Evolutionary conservation across 495 filamentous ascomycete species (phyloP).

Genomic region (Penicillium taxi): DNA sequence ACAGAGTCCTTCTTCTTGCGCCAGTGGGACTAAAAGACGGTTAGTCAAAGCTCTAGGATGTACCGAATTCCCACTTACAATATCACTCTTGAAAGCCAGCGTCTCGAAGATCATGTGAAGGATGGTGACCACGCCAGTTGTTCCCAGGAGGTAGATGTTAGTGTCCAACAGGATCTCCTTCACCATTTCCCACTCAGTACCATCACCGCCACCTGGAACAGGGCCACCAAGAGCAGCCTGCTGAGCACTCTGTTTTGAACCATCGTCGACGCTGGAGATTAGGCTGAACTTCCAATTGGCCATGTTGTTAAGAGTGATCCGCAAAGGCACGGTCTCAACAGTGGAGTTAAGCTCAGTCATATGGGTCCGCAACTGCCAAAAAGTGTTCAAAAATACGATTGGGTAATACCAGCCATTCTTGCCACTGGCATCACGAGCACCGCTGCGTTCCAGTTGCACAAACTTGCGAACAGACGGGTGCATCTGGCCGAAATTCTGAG

Average conservation of each 20-base stretch:
- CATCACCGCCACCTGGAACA: slow-evolving; percentile 60
- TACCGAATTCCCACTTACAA: slow-evolving; percentile 40
- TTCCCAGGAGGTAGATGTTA: slow-evolving; percentile 80
- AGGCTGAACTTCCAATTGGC: slow-evolving; percentile 87
- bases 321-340: slow-evolving; percentile 71
- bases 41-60: slow-evolving; percentile 2
- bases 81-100: slow-evolving; percentile 94
- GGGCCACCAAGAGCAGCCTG: slow-evolving; percentile 59
- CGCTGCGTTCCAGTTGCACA: slow-evolving; percentile 64
- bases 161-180: slow-evolving; percentile 92
- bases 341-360: slow-evolving; percentile 94
- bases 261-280: slow-evolving; percentile 76
- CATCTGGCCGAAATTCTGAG: slow-evolving; percentile 53
- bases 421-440: slow-evolving; percentile 68
- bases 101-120: slow-evolving; percentile 93
- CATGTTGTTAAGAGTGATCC: slow-evolving; percentile 75
- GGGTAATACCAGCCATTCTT: slow-evolving; percentile 97
- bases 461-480: slow-evolving; percentile 71
- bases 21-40: slow-evolving; percentile 60
- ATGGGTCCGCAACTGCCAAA: slow-evolving; percentile 88
- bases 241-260: slow-evolving; percentile 68
- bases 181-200: slow-evolving; percentile 86
- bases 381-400: slow-evolving; percentile 84
- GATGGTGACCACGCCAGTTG: slow-evolving; percentile 76
- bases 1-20: slow-evolving; percentile 99